Conservation (phyloP, 139 green algal genomes). For the Chlorella sp. region DNA sequence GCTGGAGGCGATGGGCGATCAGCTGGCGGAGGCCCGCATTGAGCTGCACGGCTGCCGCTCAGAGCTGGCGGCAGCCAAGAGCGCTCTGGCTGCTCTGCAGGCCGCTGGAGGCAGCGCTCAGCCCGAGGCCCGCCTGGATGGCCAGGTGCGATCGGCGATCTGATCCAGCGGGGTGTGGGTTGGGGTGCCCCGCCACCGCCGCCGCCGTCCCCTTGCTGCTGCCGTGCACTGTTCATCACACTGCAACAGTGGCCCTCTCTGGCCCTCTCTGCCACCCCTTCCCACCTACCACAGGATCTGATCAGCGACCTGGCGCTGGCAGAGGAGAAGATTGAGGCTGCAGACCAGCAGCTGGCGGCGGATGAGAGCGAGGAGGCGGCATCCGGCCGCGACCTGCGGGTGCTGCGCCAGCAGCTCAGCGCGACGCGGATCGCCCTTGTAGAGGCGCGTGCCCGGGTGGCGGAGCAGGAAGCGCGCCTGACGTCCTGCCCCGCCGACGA, state of each 20-base stretch:
- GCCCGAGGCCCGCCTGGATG: too few species aligned
- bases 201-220: not conserved
- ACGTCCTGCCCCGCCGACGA: not conserved
- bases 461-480: not conserved
- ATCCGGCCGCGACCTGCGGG: not conserved
- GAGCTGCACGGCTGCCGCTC: too few species aligned
- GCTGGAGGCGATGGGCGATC: too few species aligned
- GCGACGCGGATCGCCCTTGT: not conserved
- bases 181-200: not conserved
- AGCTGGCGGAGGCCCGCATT: too few species aligned
- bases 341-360: not conserved
- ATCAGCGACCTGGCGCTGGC: not conserved
- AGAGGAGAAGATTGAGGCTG: not conserved
- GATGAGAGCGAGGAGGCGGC: not conserved
- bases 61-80: too few species aligned
- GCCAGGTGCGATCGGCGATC: too few species aligned
- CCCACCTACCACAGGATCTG: not conserved
- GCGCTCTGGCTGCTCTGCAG: too few species aligned
- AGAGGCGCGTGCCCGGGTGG: not conserved
- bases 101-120: too few species aligned
- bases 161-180: too few species aligned
- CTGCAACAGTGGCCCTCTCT: too few species aligned
- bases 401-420: constrained; percentile 5
- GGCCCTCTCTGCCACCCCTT: not conserved
- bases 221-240: too few species aligned